These are phyloP conservation scores for Salix purpurea DNA, from an alignment of 345 rosid species.

Conservation along the genomic window DNA sequence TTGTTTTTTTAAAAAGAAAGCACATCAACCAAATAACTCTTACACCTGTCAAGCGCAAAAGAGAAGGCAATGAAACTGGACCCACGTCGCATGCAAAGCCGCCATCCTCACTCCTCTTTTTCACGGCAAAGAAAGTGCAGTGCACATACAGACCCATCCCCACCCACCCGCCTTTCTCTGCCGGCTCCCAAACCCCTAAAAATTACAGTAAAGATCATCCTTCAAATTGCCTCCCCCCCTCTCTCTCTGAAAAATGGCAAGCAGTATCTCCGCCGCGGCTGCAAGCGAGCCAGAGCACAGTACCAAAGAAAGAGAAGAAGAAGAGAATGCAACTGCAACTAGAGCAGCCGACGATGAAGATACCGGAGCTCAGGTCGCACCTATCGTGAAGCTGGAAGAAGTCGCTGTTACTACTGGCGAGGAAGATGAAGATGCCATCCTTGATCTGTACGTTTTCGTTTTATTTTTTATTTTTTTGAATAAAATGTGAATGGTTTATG, in stretches of 20 bases:
- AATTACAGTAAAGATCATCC: too few relatives aligned
- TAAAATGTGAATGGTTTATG: neutral
- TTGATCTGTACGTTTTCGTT: constrained; percentile 57
- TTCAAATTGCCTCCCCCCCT: too few relatives aligned
- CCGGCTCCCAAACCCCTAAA: too few relatives aligned
- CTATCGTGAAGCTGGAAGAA: constrained; percentile 78
- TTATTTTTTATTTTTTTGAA: neutral
- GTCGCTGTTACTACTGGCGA: constrained; percentile 88
- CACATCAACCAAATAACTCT: neutral
- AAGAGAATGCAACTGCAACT: constrained; percentile 41
- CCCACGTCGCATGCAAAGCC: too few relatives aligned
- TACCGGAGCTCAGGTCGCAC: constrained; percentile 89
- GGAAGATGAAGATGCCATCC: constrained; percentile 73
- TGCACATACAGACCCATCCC: too few relatives aligned
- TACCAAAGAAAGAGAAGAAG: constrained; percentile 54
- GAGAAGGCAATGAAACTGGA: neutral
- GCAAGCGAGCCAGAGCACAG: constrained; percentile 38
- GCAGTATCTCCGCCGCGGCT: constrained; percentile 8
- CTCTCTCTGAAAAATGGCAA: constrained; percentile 40
- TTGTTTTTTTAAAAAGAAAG: neutral
- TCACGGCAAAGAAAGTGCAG: too few relatives aligned
- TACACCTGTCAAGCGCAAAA: neutral
- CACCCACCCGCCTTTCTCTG: too few relatives aligned
- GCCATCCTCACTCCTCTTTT: too few relatives aligned
- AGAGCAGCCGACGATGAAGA: constrained; percentile 68